A percentile compares a stretch with the other conserved stretches of the same genome.
Conservation (phyloP, 176 grass and related monocot species). For the Otatea glauca region DNA sequence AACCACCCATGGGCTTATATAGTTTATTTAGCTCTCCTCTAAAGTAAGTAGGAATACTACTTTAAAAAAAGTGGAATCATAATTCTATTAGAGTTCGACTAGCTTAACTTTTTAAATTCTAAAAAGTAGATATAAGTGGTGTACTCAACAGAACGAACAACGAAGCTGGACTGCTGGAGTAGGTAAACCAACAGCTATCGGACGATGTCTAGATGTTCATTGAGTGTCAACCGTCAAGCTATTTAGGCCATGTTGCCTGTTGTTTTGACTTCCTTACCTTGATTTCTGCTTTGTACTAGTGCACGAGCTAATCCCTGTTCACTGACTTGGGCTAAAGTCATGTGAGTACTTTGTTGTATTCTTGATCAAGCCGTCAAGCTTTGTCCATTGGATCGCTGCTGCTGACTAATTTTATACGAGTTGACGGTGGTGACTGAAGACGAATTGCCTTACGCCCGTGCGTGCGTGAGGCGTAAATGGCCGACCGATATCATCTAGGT, state of each 20-base stretch:
- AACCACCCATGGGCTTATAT: too few species aligned
- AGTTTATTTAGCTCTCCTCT: too few species aligned
- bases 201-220: not conserved
- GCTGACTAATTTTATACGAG: not conserved
- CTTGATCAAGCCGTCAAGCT: not conserved
- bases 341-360: not conserved
- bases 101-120: too few species aligned
- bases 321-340: not conserved
- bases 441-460: not conserved
- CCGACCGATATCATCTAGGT: not conserved
- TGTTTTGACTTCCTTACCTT: constrained; percentile 3
- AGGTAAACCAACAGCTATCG: not conserved
- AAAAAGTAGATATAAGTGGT: too few species aligned
- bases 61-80: too few species aligned
- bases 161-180: not conserved
- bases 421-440: not conserved
- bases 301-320: not conserved
- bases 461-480: not conserved
- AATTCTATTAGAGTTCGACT: too few species aligned
- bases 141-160: too few species aligned
- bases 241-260: not conserved
- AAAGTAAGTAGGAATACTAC: too few species aligned
- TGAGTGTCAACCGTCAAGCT: not conserved
- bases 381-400: constrained; percentile 5
- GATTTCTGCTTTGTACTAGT: not conserved